Conservation (phyloP, 345 rosid species). For the Brassica rapa region DNA sequence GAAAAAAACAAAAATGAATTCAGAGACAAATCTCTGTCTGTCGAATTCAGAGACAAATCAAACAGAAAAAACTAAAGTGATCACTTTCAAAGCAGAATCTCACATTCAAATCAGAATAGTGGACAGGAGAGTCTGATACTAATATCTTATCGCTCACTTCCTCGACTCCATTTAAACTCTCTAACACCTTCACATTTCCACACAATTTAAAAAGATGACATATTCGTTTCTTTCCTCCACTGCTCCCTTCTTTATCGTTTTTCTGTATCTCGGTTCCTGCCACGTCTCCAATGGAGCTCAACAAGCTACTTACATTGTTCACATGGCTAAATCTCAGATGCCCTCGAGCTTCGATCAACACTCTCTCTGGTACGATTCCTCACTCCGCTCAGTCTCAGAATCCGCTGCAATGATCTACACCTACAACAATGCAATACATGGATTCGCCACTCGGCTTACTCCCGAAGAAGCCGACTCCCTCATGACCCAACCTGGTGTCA, state of each 20-base stretch:
- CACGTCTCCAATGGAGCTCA: conserved; percentile 36
- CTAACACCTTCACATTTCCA: neutral
- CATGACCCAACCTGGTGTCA: conserved; percentile 46
- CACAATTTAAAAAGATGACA: conserved; percentile 7
- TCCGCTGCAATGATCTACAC: conserved; percentile 60
- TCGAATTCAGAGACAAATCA: neutral
- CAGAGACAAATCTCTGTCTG: neutral
- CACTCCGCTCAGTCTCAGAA: conserved; percentile 63
- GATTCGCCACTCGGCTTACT: conserved; percentile 56
- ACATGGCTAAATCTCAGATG: conserved; percentile 77
- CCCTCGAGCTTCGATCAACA: conserved; percentile 64
- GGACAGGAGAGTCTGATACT: neutral
- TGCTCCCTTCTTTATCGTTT: conserved; percentile 19
- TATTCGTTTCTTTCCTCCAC: conserved; percentile 13
- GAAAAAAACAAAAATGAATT: neutral
- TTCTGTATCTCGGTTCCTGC: conserved; percentile 45
- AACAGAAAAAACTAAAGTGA: neutral
- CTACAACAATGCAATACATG: conserved; percentile 58
- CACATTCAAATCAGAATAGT: conserved; percentile 21
- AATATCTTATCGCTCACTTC: neutral
- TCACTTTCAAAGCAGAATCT: conserved; percentile 15
- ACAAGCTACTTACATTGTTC: conserved; percentile 72
- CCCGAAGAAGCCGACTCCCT: conserved; percentile 50
- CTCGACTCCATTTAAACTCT: neutral
- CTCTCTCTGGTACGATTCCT: conserved; percentile 74